Percentiles rank a stretch among this genome's conserved stretches.
Conservation (phyloP, 2,329 filamentous ascomycete species). For the Arthroderma sp. region DNA sequence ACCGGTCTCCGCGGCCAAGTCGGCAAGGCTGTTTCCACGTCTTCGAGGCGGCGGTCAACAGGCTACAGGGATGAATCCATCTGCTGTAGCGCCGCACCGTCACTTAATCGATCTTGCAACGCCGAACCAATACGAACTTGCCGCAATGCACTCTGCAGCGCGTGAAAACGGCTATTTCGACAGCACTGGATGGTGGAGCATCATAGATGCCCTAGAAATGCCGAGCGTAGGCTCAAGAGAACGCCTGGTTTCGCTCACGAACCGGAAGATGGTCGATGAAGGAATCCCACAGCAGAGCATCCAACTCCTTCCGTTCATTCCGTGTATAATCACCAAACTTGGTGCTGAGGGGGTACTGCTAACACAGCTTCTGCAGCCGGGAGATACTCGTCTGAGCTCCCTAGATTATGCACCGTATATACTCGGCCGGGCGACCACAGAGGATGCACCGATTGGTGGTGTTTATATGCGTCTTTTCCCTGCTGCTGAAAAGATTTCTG, state of each 20-base stretch:
- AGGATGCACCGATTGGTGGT: conserved; percentile 46
- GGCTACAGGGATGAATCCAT: conserved; percentile 19
- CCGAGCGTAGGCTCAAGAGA: conserved; percentile 55
- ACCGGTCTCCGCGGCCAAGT: conserved; percentile 75
- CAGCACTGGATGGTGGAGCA: conserved; percentile 57
- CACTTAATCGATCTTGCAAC: conserved; percentile 60
- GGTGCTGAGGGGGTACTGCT: conserved; percentile 64
- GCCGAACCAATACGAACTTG: conserved; percentile 72
- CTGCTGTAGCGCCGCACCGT: conserved; percentile 41
- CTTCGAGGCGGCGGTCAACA: not conserved
- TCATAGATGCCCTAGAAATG: conserved; percentile 70
- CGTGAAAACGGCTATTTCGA: conserved; percentile 55
- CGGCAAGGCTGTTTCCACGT: conserved; percentile 49
- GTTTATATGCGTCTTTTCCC: conserved; percentile 73
- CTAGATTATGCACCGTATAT: conserved; percentile 56
- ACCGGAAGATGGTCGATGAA: conserved; percentile 53
- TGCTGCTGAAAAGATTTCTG: conserved; percentile 46
- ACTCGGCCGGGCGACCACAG: conserved; percentile 44
- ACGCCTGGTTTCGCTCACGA: conserved; percentile 56
- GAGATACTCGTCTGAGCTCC: conserved; percentile 54
- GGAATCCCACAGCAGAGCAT: conserved; percentile 75
- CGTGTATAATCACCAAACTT: conserved; percentile 72
- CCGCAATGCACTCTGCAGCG: conserved; percentile 63
- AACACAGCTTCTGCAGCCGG: conserved; percentile 53
- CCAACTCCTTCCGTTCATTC: conserved; percentile 77